Evolutionary conservation across 2,329 filamentous ascomycete species (phyloP), one percentile per base, ranked within the genome.

Genomic region (Aaosphaeria arxii): DNA sequence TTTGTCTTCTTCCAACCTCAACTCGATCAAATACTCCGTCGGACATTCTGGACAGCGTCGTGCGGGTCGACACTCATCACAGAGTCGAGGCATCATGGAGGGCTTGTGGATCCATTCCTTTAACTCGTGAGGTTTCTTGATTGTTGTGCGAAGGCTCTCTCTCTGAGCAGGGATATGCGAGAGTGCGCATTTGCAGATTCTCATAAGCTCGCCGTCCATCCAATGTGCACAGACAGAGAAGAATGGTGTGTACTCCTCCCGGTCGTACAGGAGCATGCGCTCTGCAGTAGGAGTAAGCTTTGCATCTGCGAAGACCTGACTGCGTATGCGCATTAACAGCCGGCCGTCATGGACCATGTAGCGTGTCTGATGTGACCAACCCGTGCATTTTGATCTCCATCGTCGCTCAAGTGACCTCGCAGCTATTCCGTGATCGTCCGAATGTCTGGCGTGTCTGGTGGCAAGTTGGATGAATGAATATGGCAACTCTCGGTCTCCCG

Each of bases 161-260:
- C 74, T 71, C 5, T 72, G 69, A 0, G 71, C 64, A 0, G 81
- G 81, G 32, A 85, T 77, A 53, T 85, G 82, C 7, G 67, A 69
- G 7, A 85, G 67, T 4, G 81, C 81, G 59, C 82, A 86, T 66
- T 85, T 85, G 55, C 80, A 82, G 32, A 80, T 68, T 11, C 77
- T 73, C 72, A 83, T 84, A 11, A 86, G 68, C 33, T 82, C 72
- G 13, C 82, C 82, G 51, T 85, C 79, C 13, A 76, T 74, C 82
- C 82, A 86, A 61, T 86, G 82, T 1, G 79, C 74, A 55, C 82
- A 86, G 1, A 77, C 78, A 7, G 79, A 82, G 65, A 85, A 85
- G 61, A 80, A 85, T 0, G 82, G 82, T 45, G 72, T 77, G 64
- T 83, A 85, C 56, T 85, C 81, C 44, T 81, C 77, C 48, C 79